Conservation (phyloP, 768 basidiomycete species). For the Porpolomopsis calyptriformis region DNA sequence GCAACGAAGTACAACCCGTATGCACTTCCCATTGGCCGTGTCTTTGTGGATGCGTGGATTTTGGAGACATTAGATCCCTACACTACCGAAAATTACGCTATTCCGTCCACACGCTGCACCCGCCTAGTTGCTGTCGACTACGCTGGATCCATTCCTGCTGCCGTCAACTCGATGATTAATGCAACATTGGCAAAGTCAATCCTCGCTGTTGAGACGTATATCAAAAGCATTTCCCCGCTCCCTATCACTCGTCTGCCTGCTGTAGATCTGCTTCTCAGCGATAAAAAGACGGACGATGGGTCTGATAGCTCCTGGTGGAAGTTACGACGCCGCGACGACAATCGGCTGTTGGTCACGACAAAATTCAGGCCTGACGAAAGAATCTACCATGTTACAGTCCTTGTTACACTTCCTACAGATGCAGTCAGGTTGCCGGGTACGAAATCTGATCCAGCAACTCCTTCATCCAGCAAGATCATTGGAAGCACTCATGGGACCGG, state of each 20-base stretch:
- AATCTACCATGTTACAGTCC: constrained; percentile 40
- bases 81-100: constrained; percentile 84
- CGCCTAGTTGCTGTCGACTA: constrained; percentile 79
- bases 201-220: constrained; percentile 59
- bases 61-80: constrained; percentile 95
- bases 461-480: constrained; percentile 19
- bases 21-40: constrained; percentile 61
- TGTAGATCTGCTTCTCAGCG: constrained; percentile 46
- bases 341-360: constrained; percentile 45
- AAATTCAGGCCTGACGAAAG: constrained; percentile 39
- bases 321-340: constrained; percentile 48
- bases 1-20: constrained; percentile 67
- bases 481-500: constrained; percentile 4
- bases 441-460: constrained; percentile 26
- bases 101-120: constrained; percentile 86
- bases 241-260: constrained; percentile 64
- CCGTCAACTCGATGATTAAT: constrained; percentile 81
- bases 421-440: constrained; percentile 4
- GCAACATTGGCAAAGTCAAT: constrained; percentile 63
- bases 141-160: constrained; percentile 73
- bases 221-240: constrained; percentile 54
- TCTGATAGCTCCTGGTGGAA: constrained; percentile 44
- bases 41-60: constrained; percentile 90
- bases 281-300: constrained; percentile 40
- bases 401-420: constrained; percentile 29